Evolutionary conservation across 2,329 filamentous ascomycete genomes (phyloP).

Genomic region (Chaetomiaceae sp.): DNA sequence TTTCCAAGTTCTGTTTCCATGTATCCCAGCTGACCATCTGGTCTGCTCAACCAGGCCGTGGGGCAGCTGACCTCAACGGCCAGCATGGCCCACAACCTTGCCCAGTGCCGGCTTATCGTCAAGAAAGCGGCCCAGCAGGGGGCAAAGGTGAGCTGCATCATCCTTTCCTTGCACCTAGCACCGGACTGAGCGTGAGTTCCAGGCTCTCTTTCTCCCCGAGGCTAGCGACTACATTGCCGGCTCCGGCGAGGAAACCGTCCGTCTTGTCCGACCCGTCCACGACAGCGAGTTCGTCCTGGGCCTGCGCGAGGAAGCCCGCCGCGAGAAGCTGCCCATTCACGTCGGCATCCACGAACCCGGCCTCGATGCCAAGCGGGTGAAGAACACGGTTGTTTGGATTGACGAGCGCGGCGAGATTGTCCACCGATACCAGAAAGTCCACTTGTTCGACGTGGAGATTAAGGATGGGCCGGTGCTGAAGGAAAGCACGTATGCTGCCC

Average conservation of each 20-base stretch:
- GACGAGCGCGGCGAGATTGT: conserved; percentile 37
- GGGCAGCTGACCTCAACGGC: conserved; percentile 85
- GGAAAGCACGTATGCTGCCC: conserved; percentile 21
- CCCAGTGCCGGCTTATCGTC: conserved; percentile 67
- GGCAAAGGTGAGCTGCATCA: conserved; percentile 58
- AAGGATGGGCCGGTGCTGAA: conserved; percentile 25
- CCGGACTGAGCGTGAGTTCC: neutral
- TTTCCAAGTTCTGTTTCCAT: neutral
- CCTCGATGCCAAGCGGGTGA: conserved; percentile 32
- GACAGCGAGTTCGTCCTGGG: conserved; percentile 70
- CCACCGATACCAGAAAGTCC: conserved; percentile 73
- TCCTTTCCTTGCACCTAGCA: neutral
- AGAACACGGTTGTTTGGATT: conserved; percentile 51
- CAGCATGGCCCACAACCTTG: conserved; percentile 70
- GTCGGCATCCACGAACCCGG: conserved; percentile 78
- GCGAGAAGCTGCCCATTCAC: conserved; percentile 64
- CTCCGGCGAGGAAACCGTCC: conserved; percentile 59
- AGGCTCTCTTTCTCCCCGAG: conserved; percentile 76
- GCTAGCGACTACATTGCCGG: conserved; percentile 81
- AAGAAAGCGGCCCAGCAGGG: conserved; percentile 67
- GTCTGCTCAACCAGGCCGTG: conserved; percentile 57
- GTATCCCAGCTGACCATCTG: neutral
- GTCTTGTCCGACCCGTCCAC: conserved; percentile 61
- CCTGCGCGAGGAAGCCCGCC: conserved; percentile 60
- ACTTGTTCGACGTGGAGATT: conserved; percentile 70